A percentile compares a stretch with the other conserved stretches of the same genome.
phyloP scores from a whole-genome alignment of 163 green algal genomes.

The Chlamydomonas reinhardtii region DNA sequence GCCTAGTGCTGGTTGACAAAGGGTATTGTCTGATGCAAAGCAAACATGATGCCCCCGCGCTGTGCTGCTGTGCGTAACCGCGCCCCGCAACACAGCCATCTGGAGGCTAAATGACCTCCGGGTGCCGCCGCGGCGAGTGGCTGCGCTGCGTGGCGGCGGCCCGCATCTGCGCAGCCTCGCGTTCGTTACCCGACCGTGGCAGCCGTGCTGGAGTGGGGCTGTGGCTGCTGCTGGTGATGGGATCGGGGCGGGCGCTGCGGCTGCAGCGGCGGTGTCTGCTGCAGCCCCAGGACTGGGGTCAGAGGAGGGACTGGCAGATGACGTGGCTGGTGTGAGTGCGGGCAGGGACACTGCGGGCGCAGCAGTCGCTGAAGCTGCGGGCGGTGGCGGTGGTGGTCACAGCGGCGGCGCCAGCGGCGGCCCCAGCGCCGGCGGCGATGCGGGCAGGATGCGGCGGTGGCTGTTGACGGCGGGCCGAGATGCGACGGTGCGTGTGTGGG shows the following conservation, averaged over 20 bases:
- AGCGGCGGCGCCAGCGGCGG: no score
- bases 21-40: no score
- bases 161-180: conserved; percentile 6
- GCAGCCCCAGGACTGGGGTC: no score
- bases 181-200: not conserved
- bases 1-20: no score
- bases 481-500: not conserved
- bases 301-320: no score
- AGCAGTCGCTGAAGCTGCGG: not conserved
- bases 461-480: not conserved
- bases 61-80: not conserved
- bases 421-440: not conserved
- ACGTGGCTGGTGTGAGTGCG: no score
- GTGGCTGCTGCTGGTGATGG: no score
- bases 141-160: not conserved
- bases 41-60: no score
- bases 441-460: not conserved
- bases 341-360: not conserved
- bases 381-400: not conserved
- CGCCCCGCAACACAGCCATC: not conserved
- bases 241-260: no score
- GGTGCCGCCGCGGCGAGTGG: not conserved
- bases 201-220: no score
- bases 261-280: not conserved
- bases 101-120: conserved; percentile 6